Percentiles rank a stretch among this genome's conserved stretches.
Conservation (phyloP, 768 basidiomycete species). For the Pleurotus pulmonarius region DNA sequence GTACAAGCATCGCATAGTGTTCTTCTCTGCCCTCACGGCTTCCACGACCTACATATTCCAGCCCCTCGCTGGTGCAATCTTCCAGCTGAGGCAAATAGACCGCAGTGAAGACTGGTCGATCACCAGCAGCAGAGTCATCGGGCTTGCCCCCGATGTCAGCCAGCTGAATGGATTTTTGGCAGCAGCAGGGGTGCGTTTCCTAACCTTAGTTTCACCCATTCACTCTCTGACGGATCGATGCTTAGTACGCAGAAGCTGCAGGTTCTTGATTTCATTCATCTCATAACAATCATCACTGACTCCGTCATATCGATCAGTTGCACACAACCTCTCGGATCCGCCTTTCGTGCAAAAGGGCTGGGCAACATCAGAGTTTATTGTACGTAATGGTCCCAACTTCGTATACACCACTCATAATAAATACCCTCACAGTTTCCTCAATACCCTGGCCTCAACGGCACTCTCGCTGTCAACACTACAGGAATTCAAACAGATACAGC, state of each 20-base stretch:
- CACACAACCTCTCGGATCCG: constrained; percentile 48
- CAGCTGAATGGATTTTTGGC: constrained; percentile 53
- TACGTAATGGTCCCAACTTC: constrained; percentile 16
- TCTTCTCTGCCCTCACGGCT: constrained; percentile 48
- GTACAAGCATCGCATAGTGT: constrained; percentile 52
- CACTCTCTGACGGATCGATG: background rate
- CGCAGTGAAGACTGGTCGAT: constrained; percentile 31
- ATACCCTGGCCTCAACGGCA: constrained; percentile 44
- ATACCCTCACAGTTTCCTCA: constrained; percentile 34
- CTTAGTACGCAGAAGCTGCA: constrained; percentile 38
- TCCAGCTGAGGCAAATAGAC: constrained; percentile 29
- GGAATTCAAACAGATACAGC: constrained; percentile 44
- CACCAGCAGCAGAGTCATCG: constrained; percentile 38
- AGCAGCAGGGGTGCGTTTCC: constrained; percentile 47
- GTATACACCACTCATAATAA: background rate
- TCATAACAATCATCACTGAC: background rate
- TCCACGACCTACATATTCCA: constrained; percentile 46
- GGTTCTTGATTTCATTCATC: constrained; percentile 1
- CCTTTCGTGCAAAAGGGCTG: constrained; percentile 51
- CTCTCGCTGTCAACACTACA: constrained; percentile 48
- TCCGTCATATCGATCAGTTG: constrained; percentile 14
- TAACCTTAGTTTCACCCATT: background rate
- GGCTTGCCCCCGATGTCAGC: constrained; percentile 38
- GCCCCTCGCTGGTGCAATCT: constrained; percentile 48
- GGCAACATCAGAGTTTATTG: constrained; percentile 53